phyloP scores from a whole-genome alignment of 257 asterid species.

The Solanum medicagineum region DNA sequence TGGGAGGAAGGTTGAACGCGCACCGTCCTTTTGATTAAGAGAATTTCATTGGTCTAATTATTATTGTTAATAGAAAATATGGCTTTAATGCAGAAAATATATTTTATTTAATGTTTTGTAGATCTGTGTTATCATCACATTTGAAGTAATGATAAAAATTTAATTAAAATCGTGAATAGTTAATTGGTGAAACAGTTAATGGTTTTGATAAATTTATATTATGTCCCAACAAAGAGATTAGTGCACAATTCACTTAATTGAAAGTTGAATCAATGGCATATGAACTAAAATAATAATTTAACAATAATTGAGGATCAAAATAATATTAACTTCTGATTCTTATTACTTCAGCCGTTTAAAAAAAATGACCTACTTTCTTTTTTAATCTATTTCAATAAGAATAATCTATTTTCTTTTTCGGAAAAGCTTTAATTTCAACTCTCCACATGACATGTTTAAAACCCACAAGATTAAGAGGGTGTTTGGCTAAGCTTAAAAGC shows the following conservation, averaged over 20 bases:
- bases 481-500: too few species aligned
- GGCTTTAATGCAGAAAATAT: not conserved
- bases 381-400: too few species aligned
- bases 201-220: not conserved
- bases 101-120: not conserved
- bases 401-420: too few species aligned
- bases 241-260: not conserved
- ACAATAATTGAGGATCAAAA: not conserved
- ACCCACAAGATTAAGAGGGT: too few species aligned
- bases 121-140: not conserved
- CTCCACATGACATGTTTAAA: too few species aligned
- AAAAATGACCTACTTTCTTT: too few species aligned
- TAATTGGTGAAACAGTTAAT: not conserved
- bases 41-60: not conserved
- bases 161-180: not conserved
- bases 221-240: not conserved
- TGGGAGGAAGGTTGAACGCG: fast-evolving
- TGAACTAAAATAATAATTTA: not conserved
- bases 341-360: too few species aligned
- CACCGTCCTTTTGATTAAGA: too few species aligned
- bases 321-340: not conserved
- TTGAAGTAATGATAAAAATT: not conserved
- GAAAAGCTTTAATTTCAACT: too few species aligned
- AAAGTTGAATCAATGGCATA: not conserved
- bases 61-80: not conserved